These are phyloP conservation scores for Lasiosphaeria hispida DNA, from an alignment of 495 filamentous ascomycete species.

Conservation along the genomic window DNA sequence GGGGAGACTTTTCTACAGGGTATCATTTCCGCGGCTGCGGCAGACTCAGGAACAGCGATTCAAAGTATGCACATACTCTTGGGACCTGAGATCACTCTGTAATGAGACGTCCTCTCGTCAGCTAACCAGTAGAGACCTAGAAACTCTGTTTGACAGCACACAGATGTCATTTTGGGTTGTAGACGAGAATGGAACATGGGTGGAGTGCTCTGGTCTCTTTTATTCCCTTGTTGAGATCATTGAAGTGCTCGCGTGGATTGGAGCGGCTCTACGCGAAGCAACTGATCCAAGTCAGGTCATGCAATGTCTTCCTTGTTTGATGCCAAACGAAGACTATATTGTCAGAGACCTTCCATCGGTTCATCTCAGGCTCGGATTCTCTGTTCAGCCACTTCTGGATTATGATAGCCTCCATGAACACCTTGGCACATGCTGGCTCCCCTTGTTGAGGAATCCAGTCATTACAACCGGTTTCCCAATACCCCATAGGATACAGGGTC, in stretches of 20 bases:
- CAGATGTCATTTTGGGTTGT: not conserved
- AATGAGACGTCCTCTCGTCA: no score
- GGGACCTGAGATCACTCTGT: no score
- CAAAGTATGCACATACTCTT: not conserved
- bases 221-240: not conserved
- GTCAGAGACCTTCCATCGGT: no score
- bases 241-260: not conserved
- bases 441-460: slow-evolving; percentile 5
- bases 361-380: not conserved
- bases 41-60: not conserved
- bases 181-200: not conserved
- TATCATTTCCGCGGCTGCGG: not conserved
- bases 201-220: not conserved
- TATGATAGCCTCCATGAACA: not conserved
- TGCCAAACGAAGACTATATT: not conserved
- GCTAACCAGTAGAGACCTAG: not conserved
- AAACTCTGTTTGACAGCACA: not conserved
- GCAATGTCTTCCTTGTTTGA: not conserved
- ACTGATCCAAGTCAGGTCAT: not conserved
- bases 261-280: slow-evolving; percentile 4
- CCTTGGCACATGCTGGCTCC: not conserved
- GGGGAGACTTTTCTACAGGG: not conserved
- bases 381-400: not conserved
- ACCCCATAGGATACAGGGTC: not conserved
- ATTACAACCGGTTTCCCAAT: slow-evolving; percentile 6